phyloP scores from a whole-genome alignment of 2,329 filamentous ascomycete species.

The Hypomyces rosellus region DNA sequence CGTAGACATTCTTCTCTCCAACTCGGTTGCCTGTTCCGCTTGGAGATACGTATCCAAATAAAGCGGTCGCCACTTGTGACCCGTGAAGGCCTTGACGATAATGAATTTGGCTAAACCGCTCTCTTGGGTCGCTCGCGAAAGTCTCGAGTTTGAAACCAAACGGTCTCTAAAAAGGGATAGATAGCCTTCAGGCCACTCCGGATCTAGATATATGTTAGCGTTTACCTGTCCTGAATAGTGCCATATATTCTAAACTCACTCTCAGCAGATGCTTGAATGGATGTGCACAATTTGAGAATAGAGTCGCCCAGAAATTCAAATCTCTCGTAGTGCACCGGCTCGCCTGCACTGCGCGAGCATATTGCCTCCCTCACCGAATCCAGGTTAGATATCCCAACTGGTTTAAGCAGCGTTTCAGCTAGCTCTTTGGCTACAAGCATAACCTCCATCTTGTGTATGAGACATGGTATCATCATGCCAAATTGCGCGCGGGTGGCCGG shows the following conservation, averaged over 20 bases:
- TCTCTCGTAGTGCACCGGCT: slow-evolving; percentile 67
- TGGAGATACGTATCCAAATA: slow-evolving; percentile 41
- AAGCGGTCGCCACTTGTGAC: slow-evolving; percentile 63
- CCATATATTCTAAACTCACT: slow-evolving; percentile 31
- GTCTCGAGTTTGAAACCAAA: slow-evolving; percentile 68
- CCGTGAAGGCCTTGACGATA: slow-evolving; percentile 59
- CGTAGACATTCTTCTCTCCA: slow-evolving; percentile 48
- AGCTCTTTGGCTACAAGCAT: slow-evolving; percentile 58
- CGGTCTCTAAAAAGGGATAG: slow-evolving; percentile 62
- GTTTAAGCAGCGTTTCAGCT: slow-evolving; percentile 26
- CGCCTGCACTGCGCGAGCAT: slow-evolving; percentile 54
- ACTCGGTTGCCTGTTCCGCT: slow-evolving; percentile 6
- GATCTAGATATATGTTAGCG: slow-evolving; percentile 39
- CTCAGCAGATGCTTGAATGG: slow-evolving; percentile 54
- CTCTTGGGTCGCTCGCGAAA: slow-evolving; percentile 58
- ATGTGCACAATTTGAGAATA: slow-evolving; percentile 68
- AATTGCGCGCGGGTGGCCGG: slow-evolving; percentile 40
- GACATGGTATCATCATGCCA: slow-evolving; percentile 62
- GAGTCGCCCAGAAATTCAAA: slow-evolving; percentile 85
- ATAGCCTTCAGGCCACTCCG: slow-evolving; percentile 68
- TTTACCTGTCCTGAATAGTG: not conserved
- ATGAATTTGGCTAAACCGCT: slow-evolving; percentile 68
- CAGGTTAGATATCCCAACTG: slow-evolving; percentile 46
- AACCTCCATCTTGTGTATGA: slow-evolving; percentile 64
- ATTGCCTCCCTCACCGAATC: slow-evolving; percentile 62